Percentiles rank a stretch among this genome's conserved stretches.
Evolutionary conservation across 176 grass and related monocot genomes (phyloP).

Genomic region (Aegilops tauschii): DNA sequence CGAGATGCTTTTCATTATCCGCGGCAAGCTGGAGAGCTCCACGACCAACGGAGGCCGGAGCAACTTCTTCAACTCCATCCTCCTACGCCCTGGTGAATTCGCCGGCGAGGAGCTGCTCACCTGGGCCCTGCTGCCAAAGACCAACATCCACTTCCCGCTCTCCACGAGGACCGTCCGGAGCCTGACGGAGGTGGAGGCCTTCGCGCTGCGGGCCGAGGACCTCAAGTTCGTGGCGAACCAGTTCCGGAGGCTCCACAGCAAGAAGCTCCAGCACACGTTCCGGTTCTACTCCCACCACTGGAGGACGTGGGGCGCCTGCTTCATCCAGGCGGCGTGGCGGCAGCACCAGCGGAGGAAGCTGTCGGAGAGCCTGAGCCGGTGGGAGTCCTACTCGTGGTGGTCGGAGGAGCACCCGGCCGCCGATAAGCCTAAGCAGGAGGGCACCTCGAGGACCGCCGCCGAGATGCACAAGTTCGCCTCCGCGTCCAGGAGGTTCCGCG

Average conservation of each 20-base stretch:
- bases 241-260: slow-evolving; percentile 90
- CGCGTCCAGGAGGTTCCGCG: slow-evolving; percentile 67
- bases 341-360: slow-evolving; percentile 73
- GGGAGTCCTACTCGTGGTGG: slow-evolving; percentile 64
- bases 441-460: slow-evolving; percentile 14
- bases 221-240: slow-evolving; percentile 88
- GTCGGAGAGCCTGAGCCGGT: slow-evolving; percentile 61
- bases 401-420: slow-evolving; percentile 39
- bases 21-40: slow-evolving; percentile 80
- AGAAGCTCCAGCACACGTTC: slow-evolving; percentile 95
- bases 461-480: slow-evolving; percentile 60
- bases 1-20: slow-evolving; percentile 94
- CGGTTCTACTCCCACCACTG: slow-evolving; percentile 90
- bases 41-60: slow-evolving; percentile 83
- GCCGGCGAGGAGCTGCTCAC: slow-evolving; percentile 87
- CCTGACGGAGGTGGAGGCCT: slow-evolving; percentile 92
- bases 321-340: slow-evolving; percentile 88
- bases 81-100: slow-evolving; percentile 59
- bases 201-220: slow-evolving; percentile 76
- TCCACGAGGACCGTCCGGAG: slow-evolving; percentile 73
- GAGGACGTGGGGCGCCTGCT: slow-evolving; percentile 86
- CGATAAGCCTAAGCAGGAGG: slow-evolving; percentile 40
- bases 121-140: slow-evolving; percentile 88
- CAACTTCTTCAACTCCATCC: slow-evolving; percentile 85
- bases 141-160: slow-evolving; percentile 59